Conservation (phyloP, 1,139 yeast genomes). For the Yamadazyma friedrichii region DNA sequence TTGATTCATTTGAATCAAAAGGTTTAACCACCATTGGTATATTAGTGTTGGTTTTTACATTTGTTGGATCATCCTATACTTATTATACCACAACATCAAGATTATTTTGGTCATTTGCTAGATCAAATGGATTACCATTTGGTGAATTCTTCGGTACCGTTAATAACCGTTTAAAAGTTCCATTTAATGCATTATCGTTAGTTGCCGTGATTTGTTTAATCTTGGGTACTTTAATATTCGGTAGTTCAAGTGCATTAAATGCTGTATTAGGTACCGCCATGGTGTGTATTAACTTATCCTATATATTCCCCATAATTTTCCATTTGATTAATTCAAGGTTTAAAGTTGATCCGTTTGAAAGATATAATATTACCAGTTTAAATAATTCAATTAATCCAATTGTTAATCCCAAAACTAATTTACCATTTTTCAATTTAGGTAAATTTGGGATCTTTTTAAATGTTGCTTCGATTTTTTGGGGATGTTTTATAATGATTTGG, state of each 20-base stretch:
- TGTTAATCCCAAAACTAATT: slow-evolving; percentile 14
- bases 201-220: slow-evolving; percentile 18
- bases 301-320: slow-evolving; percentile 27
- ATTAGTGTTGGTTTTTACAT: slow-evolving; percentile 21
- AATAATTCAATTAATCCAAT: slow-evolving; percentile 14
- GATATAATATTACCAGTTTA: slow-evolving; percentile 12
- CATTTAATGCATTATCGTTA: slow-evolving; percentile 24
- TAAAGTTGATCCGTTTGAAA: slow-evolving; percentile 14
- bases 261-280: slow-evolving; percentile 30
- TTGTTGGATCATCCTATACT: slow-evolving; percentile 20
- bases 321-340: slow-evolving; percentile 19
- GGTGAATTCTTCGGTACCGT: slow-evolving; percentile 23
- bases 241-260: slow-evolving; percentile 24
- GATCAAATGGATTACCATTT: slow-evolving; percentile 27
- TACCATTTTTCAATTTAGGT: slow-evolving; percentile 27
- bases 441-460: slow-evolving; percentile 27
- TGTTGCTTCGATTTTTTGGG: slow-evolving; percentile 27
- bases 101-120: slow-evolving; percentile 30
- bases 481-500: slow-evolving; percentile 28
- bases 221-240: slow-evolving; percentile 25
- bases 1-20: slow-evolving; percentile 24
- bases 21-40: slow-evolving; percentile 27
- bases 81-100: slow-evolving; percentile 25
- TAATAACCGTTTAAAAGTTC: slow-evolving; percentile 20
- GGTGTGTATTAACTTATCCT: slow-evolving; percentile 30